phyloP scores from a whole-genome alignment of 345 rosid species.

The Citrus trifoliata region DNA sequence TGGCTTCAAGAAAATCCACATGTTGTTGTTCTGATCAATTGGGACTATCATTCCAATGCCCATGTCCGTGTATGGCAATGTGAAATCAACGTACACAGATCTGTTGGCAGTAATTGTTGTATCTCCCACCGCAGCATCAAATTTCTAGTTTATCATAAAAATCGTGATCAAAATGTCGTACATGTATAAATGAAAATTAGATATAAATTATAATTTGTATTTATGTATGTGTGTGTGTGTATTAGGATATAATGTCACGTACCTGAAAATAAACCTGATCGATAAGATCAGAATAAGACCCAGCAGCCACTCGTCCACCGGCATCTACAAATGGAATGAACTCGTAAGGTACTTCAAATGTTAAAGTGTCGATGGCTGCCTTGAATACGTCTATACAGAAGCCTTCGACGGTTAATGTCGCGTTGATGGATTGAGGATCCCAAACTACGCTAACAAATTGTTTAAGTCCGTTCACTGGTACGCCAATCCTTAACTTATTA shows the following conservation, averaged over 20 bases:
- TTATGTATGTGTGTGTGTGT: no score
- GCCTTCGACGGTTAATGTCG: slow-evolving; percentile 9
- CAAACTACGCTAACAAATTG: slow-evolving; percentile 11
- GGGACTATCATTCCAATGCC: slow-evolving; percentile 20
- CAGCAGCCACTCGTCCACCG: neutral
- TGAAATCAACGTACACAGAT: slow-evolving; percentile 39
- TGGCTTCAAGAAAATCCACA: slow-evolving; percentile 25
- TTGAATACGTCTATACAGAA: slow-evolving; percentile 39
- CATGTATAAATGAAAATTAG: neutral
- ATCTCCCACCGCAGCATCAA: neutral
- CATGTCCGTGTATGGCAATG: slow-evolving; percentile 35
- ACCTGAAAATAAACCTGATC: slow-evolving; percentile 33
- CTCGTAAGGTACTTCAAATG: slow-evolving; percentile 24
- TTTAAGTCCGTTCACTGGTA: slow-evolving; percentile 30
- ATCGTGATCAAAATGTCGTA: neutral
- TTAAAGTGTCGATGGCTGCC: slow-evolving; percentile 19
- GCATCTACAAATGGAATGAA: slow-evolving; percentile 15
- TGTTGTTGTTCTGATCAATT: slow-evolving; percentile 7
- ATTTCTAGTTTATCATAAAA: neutral
- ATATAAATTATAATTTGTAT: neutral
- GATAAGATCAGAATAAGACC: slow-evolving; percentile 26
- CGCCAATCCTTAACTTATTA: slow-evolving; percentile 26
- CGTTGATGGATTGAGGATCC: slow-evolving; percentile 18
- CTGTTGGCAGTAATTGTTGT: slow-evolving; percentile 10
- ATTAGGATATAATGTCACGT: neutral